phyloP scores from a whole-genome alignment of 2,329 filamentous ascomycete genomes.

The Fusarium gaditjirri region DNA sequence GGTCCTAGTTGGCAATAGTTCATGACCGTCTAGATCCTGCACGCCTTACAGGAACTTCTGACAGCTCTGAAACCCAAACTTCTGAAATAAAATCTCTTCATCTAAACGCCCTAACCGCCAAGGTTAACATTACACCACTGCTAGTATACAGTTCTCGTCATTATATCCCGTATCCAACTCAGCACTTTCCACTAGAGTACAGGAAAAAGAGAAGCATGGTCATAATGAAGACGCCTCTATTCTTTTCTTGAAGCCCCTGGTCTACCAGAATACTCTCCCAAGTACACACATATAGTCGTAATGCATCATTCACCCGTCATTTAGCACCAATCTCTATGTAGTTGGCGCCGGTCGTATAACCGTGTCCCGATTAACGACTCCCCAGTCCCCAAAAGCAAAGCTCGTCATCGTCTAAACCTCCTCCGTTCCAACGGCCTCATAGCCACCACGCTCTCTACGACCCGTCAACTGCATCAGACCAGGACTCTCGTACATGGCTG shows the following conservation, averaged over 20 bases:
- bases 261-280: conserved; percentile 9
- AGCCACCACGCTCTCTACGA: conserved; percentile 64
- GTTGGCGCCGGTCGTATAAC: conserved; percentile 24
- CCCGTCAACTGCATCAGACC: conserved; percentile 68
- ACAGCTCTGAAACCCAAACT: conserved; percentile 4
- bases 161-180: conserved; percentile 26
- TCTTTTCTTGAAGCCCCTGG: not conserved
- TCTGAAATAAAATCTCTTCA: conserved; percentile 22
- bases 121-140: conserved; percentile 39
- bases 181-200: conserved; percentile 11
- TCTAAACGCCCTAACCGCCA: not conserved
- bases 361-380: conserved; percentile 13
- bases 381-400: conserved; percentile 6
- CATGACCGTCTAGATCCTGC: not conserved
- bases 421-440: conserved; percentile 71
- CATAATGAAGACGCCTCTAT: not conserved
- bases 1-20: not conserved
- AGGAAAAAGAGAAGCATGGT: not conserved
- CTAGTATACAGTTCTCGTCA: conserved; percentile 36
- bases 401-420: conserved; percentile 52
- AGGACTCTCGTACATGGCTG: conserved; percentile 88
- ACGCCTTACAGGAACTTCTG: not conserved
- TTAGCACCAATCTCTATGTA: conserved; percentile 26
- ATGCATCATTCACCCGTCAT: conserved; percentile 32
- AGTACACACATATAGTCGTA: conserved; percentile 31